These are phyloP conservation scores for Hansenula sp. DNA, from an alignment of 1,139 yeast species.

Conservation along the genomic window DNA sequence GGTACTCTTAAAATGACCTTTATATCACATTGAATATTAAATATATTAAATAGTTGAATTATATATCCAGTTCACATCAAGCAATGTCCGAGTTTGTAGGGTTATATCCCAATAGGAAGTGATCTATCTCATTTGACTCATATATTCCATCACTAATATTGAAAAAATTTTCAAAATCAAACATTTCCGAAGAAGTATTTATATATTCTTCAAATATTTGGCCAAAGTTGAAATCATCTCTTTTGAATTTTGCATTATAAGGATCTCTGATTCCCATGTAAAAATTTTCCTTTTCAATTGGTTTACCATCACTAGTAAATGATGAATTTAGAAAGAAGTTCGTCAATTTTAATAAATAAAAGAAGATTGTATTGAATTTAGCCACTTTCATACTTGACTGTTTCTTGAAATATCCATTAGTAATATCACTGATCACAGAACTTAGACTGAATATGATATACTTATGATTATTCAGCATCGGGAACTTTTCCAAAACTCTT, in stretches of 20 bases:
- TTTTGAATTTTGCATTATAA: background rate
- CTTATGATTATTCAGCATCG: background rate
- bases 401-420: background rate
- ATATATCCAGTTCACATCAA: no score
- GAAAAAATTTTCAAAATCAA: slow-evolving; percentile 1
- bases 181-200: background rate
- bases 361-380: background rate
- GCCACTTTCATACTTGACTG: background rate
- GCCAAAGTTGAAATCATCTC: background rate
- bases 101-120: background rate
- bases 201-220: background rate
- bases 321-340: background rate
- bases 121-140: background rate
- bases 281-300: background rate
- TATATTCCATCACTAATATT: background rate
- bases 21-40: background rate
- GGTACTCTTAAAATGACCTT: no score
- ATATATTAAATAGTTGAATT: no score
- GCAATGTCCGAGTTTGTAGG: no score
- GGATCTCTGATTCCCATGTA: background rate
- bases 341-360: background rate
- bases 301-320: slow-evolving; percentile 1
- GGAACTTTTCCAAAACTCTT: background rate
- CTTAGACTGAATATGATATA: background rate
- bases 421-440: background rate